Percentiles rank a stretch among this genome's conserved stretches.
Conservation (phyloP, 495 filamentous ascomycete genomes). For the Annulohypoxylon maeteangense region DNA sequence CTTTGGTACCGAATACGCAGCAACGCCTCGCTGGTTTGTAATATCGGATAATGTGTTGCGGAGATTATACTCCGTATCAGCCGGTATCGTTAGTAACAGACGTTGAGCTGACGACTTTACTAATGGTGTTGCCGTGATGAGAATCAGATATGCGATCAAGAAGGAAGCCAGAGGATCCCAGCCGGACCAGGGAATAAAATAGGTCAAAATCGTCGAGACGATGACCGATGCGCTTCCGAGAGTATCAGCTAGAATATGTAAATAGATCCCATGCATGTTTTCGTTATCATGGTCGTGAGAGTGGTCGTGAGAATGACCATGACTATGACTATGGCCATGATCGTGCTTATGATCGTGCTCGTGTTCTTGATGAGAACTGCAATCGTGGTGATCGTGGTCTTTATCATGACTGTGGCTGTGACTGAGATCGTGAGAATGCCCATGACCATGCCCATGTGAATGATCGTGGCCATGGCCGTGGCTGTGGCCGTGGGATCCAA, state of each 20-base stretch:
- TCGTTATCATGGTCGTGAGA: constrained; percentile 81
- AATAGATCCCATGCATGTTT: constrained; percentile 99
- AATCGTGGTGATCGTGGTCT: constrained; percentile 56
- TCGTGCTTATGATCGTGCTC: constrained; percentile 51
- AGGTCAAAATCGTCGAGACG: constrained; percentile 86
- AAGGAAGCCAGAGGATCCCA: constrained; percentile 96
- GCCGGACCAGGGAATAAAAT: constrained; percentile 88
- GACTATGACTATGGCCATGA: constrained; percentile 51
- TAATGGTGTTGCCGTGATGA: constrained; percentile 85
- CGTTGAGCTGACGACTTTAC: constrained; percentile 85
- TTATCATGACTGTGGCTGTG: constrained; percentile 51
- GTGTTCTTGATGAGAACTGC: constrained; percentile 53
- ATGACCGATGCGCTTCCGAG: constrained; percentile 95
- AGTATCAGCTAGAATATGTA: constrained; percentile 95
- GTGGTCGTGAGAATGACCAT: constrained; percentile 63
- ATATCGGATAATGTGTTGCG: constrained; percentile 87
- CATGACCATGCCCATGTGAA: constrained; percentile 52
- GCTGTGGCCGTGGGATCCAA: constrained; percentile 74
- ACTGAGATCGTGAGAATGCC: constrained; percentile 49
- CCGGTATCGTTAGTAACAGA: constrained; percentile 84
- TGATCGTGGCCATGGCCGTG: constrained; percentile 50
- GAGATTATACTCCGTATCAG: constrained; percentile 86
- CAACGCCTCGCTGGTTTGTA: constrained; percentile 82
- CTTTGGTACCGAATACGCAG: constrained; percentile 84
- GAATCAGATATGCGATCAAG: constrained; percentile 92